Evolutionary conservation across 2,329 filamentous ascomycete genomes (phyloP).

Genomic region (Diaporthe vaccinii): DNA sequence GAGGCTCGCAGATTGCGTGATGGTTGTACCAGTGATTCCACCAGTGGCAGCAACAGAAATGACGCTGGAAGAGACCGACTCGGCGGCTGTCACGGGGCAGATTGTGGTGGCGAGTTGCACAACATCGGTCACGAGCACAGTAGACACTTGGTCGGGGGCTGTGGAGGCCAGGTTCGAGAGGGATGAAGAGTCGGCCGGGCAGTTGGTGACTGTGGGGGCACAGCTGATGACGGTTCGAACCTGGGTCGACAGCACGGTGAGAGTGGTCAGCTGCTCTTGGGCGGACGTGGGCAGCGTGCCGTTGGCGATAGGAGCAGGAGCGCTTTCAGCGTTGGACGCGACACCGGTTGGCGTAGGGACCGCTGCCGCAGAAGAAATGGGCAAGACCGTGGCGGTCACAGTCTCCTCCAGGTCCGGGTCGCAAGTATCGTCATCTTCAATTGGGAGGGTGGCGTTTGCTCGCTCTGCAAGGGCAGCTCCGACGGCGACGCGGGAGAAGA

Average conservation of each 20-base stretch:
- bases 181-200: slow-evolving; percentile 36
- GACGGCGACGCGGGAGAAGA: slow-evolving; percentile 36
- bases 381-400: slow-evolving; percentile 31
- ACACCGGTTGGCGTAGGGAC: background rate
- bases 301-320: slow-evolving; percentile 13
- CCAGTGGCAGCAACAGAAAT: slow-evolving; percentile 30
- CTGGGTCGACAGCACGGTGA: slow-evolving; percentile 37
- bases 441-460: slow-evolving; percentile 21
- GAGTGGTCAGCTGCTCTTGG: slow-evolving; percentile 30
- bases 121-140: slow-evolving; percentile 34
- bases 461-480: slow-evolving; percentile 29
- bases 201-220: slow-evolving; percentile 37
- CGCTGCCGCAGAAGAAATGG: slow-evolving; percentile 16
- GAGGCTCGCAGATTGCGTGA: background rate
- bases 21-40: slow-evolving; percentile 12
- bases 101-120: slow-evolving; percentile 35
- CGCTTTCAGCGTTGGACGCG: slow-evolving; percentile 16
- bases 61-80: slow-evolving; percentile 22
- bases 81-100: slow-evolving; percentile 32
- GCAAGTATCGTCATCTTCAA: slow-evolving; percentile 31
- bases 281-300: slow-evolving; percentile 17
- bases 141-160: slow-evolving; percentile 28
- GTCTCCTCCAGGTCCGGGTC: slow-evolving; percentile 37
- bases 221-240: slow-evolving; percentile 40
- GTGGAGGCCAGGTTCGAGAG: slow-evolving; percentile 33